Percentiles rank a stretch among this genome's conserved stretches.
Evolutionary conservation across 2,329 filamentous ascomycete species (phyloP).

Genomic region (Pleurostoma richardsiae): DNA sequence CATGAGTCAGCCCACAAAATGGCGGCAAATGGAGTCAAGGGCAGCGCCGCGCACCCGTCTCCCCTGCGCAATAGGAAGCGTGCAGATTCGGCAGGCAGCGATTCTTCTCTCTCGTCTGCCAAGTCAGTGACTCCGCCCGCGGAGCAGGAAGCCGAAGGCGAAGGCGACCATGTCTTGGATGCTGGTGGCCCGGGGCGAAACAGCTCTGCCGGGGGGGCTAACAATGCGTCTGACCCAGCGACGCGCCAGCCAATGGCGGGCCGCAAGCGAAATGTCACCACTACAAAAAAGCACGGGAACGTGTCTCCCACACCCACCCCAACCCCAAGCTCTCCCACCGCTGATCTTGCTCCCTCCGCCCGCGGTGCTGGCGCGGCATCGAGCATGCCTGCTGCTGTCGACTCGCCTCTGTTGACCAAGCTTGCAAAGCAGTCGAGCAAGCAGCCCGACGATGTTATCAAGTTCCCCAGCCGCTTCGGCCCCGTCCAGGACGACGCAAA

Average conservation of each 20-base stretch:
- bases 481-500: not conserved
- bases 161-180: conserved; percentile 10
- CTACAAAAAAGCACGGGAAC: conserved; percentile 19
- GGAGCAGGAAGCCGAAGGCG: conserved; percentile 8
- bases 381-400: conserved; percentile 17
- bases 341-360: conserved; percentile 7
- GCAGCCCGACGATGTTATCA: not conserved
- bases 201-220: conserved; percentile 9
- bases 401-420: conserved; percentile 16
- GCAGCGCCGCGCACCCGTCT: conserved; percentile 12
- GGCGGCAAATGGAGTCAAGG: conserved; percentile 12
- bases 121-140: conserved; percentile 20
- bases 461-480: not conserved
- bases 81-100: conserved; percentile 18
- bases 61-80: conserved; percentile 15
- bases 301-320: conserved; percentile 15
- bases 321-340: conserved; percentile 7
- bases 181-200: conserved; percentile 14
- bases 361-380: conserved; percentile 9
- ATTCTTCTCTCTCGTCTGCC: conserved; percentile 27
- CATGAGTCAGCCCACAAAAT: conserved; percentile 10
- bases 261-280: conserved; percentile 17
- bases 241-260: conserved; percentile 19
- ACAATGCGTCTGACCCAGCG: conserved; percentile 5
- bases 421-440: conserved; percentile 3